Evolutionary conservation across 331 rosid species (phyloP), one percentile per base, ranked within the genome.

Genomic region (Cucumis variabilis): DNA sequence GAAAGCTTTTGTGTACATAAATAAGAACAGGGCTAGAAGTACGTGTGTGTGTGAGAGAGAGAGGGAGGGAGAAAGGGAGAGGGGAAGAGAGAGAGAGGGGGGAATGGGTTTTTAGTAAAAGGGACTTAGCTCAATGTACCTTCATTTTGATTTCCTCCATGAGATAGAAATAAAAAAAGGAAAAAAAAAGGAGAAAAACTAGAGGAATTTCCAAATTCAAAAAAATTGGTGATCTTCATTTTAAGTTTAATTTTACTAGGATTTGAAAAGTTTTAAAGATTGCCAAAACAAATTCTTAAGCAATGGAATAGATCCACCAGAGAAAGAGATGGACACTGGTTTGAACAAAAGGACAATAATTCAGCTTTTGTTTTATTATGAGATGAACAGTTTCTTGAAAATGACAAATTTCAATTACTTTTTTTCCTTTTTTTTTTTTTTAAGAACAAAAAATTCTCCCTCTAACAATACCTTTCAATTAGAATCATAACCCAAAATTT

Each of bases 81-180:
- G n/a, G n/a, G n/a, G n/a, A n/a, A 7, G 83, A 75, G 76, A 66
- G 85, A 78, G 86, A 30, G 76, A 86, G 63, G 50, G 20, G 63
- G 83, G 53, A 80, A 55, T 66, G 86, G 53, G 71, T 28, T 82
- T 71, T 82, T 55, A n/a, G 85, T 69, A 87, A 77, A 75, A 48
- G 83, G 71, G 84, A 90, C 86, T 89, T 87, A 95, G 94, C 98
- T 95, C 98, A 92, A 93, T 98, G 92, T 95, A 94, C 88, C 91
- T 91, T 93, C 90, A 46, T 90, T 82, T 92, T 90, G 89, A 91
- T 92, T 88, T 84, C 60, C 30, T n/a, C 83, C 63, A 78, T 50
- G 58, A 78, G 58, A 78, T 66, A 80, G 85, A 80, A 20, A 88
- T 69, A 69, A 66, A 70, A 24, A 50, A 11, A 11, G 11, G 33